These are phyloP conservation scores for Trichoderma breve DNA, from an alignment of 2,329 filamentous ascomycete species.

Conservation along the genomic window DNA sequence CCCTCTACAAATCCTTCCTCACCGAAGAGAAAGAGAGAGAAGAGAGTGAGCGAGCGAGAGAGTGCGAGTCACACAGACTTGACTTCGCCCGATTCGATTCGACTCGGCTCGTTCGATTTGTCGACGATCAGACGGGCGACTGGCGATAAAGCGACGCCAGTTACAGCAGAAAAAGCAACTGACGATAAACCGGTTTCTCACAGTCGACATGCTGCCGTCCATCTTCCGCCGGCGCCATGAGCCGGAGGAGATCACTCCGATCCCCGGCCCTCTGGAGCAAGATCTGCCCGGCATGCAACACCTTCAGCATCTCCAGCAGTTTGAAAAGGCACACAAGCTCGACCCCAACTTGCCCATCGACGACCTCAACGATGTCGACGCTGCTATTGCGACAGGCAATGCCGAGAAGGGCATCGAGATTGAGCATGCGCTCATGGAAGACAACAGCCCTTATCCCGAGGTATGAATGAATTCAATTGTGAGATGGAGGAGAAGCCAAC, in stretches of 20 bases:
- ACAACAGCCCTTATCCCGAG: conserved; percentile 67
- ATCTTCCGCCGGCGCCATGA: conserved; percentile 48
- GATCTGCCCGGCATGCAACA: conserved; percentile 42
- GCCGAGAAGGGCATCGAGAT: conserved; percentile 56
- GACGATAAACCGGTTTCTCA: neutral
- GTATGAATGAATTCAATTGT: conserved; percentile 36
- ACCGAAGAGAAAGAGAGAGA: neutral
- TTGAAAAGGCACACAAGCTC: conserved; percentile 60
- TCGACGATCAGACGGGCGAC: conserved; percentile 18
- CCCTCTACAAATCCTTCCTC: conserved; percentile 2
- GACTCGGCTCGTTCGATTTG: conserved; percentile 17
- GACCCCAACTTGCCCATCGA: conserved; percentile 66
- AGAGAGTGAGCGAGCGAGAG: neutral
- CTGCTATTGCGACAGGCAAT: conserved; percentile 54
- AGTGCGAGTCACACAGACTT: conserved; percentile 7
- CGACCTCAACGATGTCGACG: conserved; percentile 59
- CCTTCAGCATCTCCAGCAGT: conserved; percentile 50
- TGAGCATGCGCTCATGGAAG: conserved; percentile 58
- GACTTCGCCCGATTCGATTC: conserved; percentile 14
- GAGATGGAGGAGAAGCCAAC: neutral
- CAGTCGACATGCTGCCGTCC: conserved; percentile 33
- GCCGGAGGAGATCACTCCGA: conserved; percentile 45
- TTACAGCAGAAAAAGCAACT: neutral
- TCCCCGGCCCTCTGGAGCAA: conserved; percentile 40
- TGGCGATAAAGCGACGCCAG: neutral